Percentiles rank a stretch among this genome's conserved stretches.
phyloP scores from a whole-genome alignment of 257 asterid genomes.

The Oldenlandia corymbosa region DNA sequence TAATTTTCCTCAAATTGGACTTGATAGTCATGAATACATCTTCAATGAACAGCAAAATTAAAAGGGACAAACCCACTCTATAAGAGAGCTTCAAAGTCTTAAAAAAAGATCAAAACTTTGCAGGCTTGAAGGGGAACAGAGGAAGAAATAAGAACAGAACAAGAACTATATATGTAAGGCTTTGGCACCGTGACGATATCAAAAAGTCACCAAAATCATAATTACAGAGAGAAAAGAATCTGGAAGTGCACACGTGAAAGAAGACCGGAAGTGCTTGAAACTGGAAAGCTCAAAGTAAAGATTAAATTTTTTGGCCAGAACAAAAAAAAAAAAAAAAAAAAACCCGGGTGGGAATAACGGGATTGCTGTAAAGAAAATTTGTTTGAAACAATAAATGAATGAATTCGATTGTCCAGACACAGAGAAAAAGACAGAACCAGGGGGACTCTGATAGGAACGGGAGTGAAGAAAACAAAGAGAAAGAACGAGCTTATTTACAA shows the following conservation, averaged over 20 bases:
- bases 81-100: background rate
- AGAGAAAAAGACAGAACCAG: constrained; percentile 1
- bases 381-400: background rate
- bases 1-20: background rate
- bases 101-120: background rate
- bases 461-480: background rate
- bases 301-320: too few species aligned
- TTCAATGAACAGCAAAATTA: background rate
- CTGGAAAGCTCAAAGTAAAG: too few species aligned
- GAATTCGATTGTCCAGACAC: background rate
- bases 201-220: background rate
- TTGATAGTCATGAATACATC: constrained; percentile 7
- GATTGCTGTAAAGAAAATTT: background rate
- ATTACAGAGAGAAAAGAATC: background rate
- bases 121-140: background rate
- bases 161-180: too few species aligned
- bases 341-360: constrained; percentile 11
- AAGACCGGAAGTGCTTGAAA: background rate
- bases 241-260: background rate
- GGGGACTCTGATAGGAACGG: constrained; percentile 5
- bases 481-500: background rate
- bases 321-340: too few species aligned
- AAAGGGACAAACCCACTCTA: background rate
- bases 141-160: background rate
- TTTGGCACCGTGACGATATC: too few species aligned